phyloP scores from a whole-genome alignment of 2,329 filamentous ascomycete genomes.

The Coniella lustricola region DNA sequence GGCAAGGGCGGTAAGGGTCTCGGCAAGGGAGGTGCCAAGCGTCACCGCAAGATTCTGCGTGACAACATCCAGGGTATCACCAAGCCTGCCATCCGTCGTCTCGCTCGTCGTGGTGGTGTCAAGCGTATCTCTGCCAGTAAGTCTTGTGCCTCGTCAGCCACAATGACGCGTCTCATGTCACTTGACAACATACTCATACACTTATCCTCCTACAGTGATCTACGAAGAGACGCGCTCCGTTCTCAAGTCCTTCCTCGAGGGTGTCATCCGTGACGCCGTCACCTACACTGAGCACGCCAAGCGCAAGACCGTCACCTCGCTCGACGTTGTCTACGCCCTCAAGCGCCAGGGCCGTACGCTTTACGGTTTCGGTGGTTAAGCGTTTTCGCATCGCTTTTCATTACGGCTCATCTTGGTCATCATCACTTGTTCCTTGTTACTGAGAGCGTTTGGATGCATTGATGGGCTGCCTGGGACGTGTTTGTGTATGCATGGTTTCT shows the following conservation, averaged over 20 bases:
- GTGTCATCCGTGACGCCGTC: constrained; percentile 72
- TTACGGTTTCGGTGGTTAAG: constrained; percentile 62
- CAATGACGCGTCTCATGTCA: neutral
- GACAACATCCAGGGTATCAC: constrained; percentile 99
- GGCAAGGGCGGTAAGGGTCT: constrained; percentile 97
- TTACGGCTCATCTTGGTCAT: neutral
- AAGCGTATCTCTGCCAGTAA: constrained; percentile 98
- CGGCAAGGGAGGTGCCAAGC: constrained; percentile 97
- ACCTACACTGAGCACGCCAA: constrained; percentile 81
- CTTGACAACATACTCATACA: constrained; percentile 11
- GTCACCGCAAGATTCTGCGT: constrained; percentile 97
- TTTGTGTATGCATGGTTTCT: neutral
- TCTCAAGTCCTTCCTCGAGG: constrained; percentile 77
- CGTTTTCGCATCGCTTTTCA: neutral
- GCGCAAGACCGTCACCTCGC: constrained; percentile 64
- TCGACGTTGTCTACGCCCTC: constrained; percentile 57
- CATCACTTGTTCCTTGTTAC: neutral
- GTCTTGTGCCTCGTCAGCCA: constrained; percentile 23
- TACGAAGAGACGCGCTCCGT: constrained; percentile 79
- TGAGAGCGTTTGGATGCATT: constrained; percentile 4
- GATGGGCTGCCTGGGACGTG: neutral
- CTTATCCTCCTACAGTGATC: constrained; percentile 49
- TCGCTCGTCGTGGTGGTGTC: constrained; percentile 98
- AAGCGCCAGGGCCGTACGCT: constrained; percentile 61
- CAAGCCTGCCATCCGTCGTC: constrained; percentile 97